phyloP scores from a whole-genome alignment of 1,139 yeast genomes.

The Suhomyces yuchorum region DNA sequence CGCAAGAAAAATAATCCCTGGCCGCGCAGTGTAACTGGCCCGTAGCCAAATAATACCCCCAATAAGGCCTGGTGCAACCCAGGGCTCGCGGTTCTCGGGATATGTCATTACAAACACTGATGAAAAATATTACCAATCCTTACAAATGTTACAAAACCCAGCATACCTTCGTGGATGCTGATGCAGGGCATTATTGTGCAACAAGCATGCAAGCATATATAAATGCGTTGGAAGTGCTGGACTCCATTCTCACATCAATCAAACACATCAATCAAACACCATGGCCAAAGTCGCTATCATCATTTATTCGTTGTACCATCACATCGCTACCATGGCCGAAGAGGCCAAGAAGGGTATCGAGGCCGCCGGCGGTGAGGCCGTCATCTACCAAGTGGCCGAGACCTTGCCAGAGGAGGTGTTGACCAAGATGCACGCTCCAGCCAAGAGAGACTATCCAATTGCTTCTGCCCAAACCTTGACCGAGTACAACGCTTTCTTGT shows the following conservation, averaged over 20 bases:
- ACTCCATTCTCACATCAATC: not conserved
- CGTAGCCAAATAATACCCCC: not conserved
- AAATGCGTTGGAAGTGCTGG: not conserved
- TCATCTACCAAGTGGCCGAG: not conserved
- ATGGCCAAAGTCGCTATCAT: not conserved
- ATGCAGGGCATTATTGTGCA: not conserved
- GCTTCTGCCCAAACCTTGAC: conserved; percentile 29
- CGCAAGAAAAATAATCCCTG: not conserved
- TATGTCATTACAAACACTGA: not conserved
- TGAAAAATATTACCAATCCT: not conserved
- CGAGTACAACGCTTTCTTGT: conserved; percentile 39
- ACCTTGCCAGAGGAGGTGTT: not conserved
- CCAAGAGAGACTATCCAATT: not conserved
- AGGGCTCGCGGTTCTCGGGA: not conserved
- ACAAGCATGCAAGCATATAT: not conserved
- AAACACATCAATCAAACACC: not conserved
- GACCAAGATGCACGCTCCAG: not conserved
- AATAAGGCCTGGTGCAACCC: not conserved
- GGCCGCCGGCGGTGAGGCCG: not conserved
- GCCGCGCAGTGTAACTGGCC: not conserved
- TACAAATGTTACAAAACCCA: not conserved
- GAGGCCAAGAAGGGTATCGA: not conserved
- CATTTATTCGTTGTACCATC: not conserved
- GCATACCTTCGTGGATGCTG: not conserved
- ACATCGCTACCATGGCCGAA: not conserved